Evolutionary conservation across 2,329 filamentous ascomycete genomes (phyloP), one percentile per base, ranked within the genome.

Genomic region (Cercospora sojina): DNA sequence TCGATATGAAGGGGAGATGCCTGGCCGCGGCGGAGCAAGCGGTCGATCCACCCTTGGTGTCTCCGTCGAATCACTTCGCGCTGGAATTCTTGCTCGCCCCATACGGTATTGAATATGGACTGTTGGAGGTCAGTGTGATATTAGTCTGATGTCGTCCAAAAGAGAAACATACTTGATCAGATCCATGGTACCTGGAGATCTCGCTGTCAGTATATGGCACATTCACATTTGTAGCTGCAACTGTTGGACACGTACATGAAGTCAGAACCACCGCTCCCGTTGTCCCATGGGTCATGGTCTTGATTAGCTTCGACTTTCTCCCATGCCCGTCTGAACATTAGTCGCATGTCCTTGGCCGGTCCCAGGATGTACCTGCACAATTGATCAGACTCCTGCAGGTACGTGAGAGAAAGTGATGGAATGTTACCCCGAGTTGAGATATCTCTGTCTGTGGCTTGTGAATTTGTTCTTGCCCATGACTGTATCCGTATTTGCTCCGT

Each of bases 401-500:
- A 18, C 18, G 53, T 31, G 3, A 25, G 4, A 16, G 10, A 56
- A 12, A 10, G 1, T 3, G 53, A 35, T 41, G n/a, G 35, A 23
- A 1, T n/a, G 29, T 55, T 35, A 69, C 64, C 67, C 72, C 0
- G 69, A 73, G 59, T 73, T 73, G 10, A 75, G 62, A 51, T 69
- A 75, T 3, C 72, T 61, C 66, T 73, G 71, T 31, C 68, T 71
- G 5, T 61, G 35, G 41, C 66, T 73, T 58, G 75, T 74, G 5
- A 75, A 74, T 32, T 80, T 73, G 2, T 75, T 73, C 47, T 80
- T 73, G 56, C 77, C 76, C 9, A 81, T 82, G 8, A 67, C 64
- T 1, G 71, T 71, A 18, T 73, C 71, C 0, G 69, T 73, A 38
- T 72, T 67, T n/a, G 61, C 57, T 10, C 70, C 82, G 69, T 84